These are phyloP conservation scores for Nemania sp. DNA, from an alignment of 2,329 filamentous ascomycete species.

Conservation along the genomic window DNA sequence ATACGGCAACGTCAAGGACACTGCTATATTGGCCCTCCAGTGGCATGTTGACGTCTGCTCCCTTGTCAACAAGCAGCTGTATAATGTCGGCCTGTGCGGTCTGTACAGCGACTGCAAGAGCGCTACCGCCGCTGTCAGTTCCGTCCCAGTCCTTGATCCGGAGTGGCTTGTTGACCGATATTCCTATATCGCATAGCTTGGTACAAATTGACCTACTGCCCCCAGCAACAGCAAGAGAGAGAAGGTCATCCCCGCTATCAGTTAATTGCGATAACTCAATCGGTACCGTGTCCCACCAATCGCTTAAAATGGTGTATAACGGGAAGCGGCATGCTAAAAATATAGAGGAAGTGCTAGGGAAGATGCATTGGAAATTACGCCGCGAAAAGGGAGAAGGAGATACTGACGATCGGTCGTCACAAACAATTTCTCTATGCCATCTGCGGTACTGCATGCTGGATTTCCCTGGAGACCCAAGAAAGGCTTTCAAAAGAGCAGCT, in stretches of 20 bases:
- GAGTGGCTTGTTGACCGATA: not conserved
- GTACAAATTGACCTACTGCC: constrained; percentile 14
- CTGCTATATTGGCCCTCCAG: too few relatives aligned
- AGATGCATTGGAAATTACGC: constrained; percentile 16
- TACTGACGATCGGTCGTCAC: not conserved
- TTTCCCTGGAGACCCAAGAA: constrained; percentile 20
- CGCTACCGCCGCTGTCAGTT: not conserved
- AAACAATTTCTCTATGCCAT: not conserved
- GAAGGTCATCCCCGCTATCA: not conserved
- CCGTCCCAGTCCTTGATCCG: too few relatives aligned
- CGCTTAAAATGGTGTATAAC: constrained; percentile 22
- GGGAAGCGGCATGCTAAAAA: constrained; percentile 22
- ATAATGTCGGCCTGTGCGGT: not conserved
- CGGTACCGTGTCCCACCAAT: constrained; percentile 18
- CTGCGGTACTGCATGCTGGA: constrained; percentile 9
- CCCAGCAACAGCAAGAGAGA: not conserved
- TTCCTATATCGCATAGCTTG: constrained; percentile 10
- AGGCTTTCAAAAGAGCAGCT: constrained; percentile 18
- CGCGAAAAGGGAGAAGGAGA: not conserved
- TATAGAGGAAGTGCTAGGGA: not conserved
- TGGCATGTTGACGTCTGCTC: too few relatives aligned
- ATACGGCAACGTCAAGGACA: too few relatives aligned
- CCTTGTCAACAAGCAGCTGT: too few relatives aligned
- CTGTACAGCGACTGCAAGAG: not conserved
- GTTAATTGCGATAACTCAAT: not conserved